Evolutionary conservation across 2,329 filamentous ascomycete species (phyloP).

Genomic region (Cladosporium phlei): DNA sequence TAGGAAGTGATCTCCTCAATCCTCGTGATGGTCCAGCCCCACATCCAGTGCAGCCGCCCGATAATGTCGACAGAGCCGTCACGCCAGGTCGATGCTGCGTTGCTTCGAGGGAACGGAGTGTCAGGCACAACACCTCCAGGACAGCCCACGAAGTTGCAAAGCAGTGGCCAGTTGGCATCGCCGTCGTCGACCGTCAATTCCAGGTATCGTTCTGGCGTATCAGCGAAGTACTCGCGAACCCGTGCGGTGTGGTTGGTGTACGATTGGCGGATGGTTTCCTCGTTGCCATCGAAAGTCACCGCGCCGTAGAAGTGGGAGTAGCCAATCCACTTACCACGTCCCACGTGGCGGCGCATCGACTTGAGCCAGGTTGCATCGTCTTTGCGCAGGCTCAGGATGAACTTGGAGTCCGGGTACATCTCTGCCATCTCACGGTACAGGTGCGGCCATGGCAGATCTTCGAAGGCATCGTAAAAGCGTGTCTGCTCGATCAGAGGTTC

Average conservation of each 20-base stretch:
- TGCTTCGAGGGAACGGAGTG: conserved; percentile 23
- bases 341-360: conserved; percentile 27
- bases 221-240: conserved; percentile 22
- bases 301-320: conserved; percentile 25
- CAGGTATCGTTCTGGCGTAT: conserved; percentile 19
- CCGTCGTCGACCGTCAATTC: conserved; percentile 23
- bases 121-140: conserved; percentile 17
- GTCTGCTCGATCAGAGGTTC: conserved; percentile 22
- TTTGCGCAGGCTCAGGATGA: conserved; percentile 27
- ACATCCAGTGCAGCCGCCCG: conserved; percentile 21
- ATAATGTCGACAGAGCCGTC: conserved; percentile 17
- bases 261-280: conserved; percentile 21
- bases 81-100: conserved; percentile 26
- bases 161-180: conserved; percentile 22
- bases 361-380: conserved; percentile 28
- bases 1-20: conserved; percentile 23
- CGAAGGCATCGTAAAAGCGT: conserved; percentile 28
- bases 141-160: conserved; percentile 21
- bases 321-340: conserved; percentile 24
- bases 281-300: conserved; percentile 21
- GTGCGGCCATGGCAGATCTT: conserved; percentile 29
- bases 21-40: conserved; percentile 27
- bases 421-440: conserved; percentile 28
- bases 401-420: conserved; percentile 26
- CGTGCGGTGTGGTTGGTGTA: conserved; percentile 22